phyloP scores from a whole-genome alignment of 352 stramenopile species.

The Phytophthora sojae region DNA sequence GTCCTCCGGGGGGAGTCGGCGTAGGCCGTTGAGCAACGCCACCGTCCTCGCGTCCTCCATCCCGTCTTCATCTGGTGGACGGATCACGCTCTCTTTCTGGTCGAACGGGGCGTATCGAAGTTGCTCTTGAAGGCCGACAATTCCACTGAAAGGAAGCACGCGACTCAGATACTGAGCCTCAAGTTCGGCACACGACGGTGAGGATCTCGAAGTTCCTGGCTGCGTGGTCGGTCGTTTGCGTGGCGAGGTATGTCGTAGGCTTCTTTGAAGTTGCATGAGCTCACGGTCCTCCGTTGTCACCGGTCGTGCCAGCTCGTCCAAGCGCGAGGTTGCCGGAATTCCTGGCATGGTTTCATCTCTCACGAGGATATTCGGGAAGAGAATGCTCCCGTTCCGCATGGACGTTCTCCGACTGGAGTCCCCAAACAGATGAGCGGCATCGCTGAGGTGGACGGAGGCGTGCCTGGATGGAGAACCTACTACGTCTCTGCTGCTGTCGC shows the following conservation, averaged over 20 bases:
- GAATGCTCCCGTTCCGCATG: conserved; percentile 34
- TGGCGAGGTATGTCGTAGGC: conserved; percentile 1
- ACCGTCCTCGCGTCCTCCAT: conserved; percentile 37
- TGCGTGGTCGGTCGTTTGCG: conserved; percentile 19
- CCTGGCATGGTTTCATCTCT: conserved; percentile 23
- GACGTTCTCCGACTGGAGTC: not conserved
- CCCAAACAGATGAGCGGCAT: conserved; percentile 6
- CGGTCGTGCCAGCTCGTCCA: conserved; percentile 34
- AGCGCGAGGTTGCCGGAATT: conserved; percentile 13
- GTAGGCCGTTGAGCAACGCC: conserved; percentile 54
- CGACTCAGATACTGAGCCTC: conserved; percentile 62
- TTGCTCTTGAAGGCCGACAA: conserved; percentile 56
- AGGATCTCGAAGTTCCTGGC: not conserved
- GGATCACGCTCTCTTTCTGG: conserved; percentile 21
- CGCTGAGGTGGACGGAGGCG: conserved; percentile 22
- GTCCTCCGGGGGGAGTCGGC: conserved; percentile 52
- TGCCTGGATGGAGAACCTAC: conserved; percentile 17
- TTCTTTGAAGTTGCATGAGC: conserved; percentile 7
- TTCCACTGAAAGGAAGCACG: conserved; percentile 48
- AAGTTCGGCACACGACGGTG: conserved; percentile 43
- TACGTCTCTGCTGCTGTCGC: conserved; percentile 9
- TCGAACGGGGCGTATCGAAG: conserved; percentile 56
- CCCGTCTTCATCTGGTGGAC: conserved; percentile 5
- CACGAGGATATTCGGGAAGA: conserved; percentile 61
- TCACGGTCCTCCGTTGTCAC: conserved; percentile 19